phyloP scores from a whole-genome alignment of 768 basidiomycete species.

The Lyophyllum atratum region DNA sequence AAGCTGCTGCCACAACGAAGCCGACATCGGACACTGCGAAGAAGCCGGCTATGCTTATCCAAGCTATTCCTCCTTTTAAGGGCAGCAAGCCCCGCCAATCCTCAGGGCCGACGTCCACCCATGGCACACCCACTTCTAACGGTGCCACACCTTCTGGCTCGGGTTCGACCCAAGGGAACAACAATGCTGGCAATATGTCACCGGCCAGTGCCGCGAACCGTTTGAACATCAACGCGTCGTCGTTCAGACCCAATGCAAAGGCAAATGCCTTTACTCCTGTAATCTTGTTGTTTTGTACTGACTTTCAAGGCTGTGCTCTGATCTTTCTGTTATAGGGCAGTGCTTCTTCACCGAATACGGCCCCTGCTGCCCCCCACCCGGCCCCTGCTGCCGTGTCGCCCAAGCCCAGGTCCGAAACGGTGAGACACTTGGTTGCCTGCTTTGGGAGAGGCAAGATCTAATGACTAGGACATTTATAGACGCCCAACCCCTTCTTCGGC shows the following conservation, averaged over 20 bases:
- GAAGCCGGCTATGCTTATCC: constrained; percentile 76
- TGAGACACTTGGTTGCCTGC: constrained; percentile 20
- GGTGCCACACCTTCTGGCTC: constrained; percentile 17
- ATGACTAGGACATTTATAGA: constrained; percentile 33
- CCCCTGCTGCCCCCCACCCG: constrained; percentile 33
- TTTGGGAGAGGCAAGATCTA: neutral
- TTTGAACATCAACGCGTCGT: constrained; percentile 86
- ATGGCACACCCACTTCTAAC: constrained; percentile 28
- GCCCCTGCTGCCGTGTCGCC: constrained; percentile 58
- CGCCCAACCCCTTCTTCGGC: constrained; percentile 91
- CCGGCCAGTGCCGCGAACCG: constrained; percentile 58
- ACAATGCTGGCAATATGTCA: constrained; percentile 43
- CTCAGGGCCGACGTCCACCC: constrained; percentile 25
- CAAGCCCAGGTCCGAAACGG: constrained; percentile 63
- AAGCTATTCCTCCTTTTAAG: constrained; percentile 89
- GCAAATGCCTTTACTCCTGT: constrained; percentile 76
- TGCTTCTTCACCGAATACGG: constrained; percentile 48
- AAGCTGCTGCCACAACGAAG: constrained; percentile 29
- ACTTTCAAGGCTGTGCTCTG: constrained; percentile 20
- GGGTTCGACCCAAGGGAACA: constrained; percentile 12
- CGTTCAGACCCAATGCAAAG: constrained; percentile 88
- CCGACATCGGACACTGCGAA: constrained; percentile 35
- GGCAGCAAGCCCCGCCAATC: constrained; percentile 48
- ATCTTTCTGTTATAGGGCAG: constrained; percentile 38
- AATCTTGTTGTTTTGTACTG: constrained; percentile 29